A percentile compares a stretch with the other conserved stretches of the same genome.
phyloP scores from a whole-genome alignment of 169 alveolate genomes.

The Eimeria necatrix region DNA sequence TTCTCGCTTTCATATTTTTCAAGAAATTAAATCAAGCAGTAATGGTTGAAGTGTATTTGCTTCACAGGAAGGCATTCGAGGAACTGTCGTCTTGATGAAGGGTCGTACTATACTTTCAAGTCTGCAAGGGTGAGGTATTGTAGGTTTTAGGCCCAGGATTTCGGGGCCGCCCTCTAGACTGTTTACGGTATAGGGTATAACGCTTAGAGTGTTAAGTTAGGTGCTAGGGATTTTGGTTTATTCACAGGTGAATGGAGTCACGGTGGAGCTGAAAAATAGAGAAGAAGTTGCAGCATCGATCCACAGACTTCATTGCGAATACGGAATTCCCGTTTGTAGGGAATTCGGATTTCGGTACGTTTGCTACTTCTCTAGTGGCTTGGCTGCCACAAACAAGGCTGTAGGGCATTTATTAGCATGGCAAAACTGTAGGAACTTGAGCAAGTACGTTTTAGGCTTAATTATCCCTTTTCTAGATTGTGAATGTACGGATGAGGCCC shows the following conservation, averaged over 20 bases:
- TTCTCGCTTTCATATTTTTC: neutral
- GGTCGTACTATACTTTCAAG: conserved; percentile 67
- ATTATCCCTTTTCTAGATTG: too few relatives aligned
- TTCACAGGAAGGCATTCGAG: neutral
- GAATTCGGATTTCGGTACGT: conserved; percentile 54
- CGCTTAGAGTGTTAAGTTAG: neutral
- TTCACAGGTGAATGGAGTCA: conserved; percentile 56
- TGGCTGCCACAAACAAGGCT: neutral
- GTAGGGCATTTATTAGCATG: too few relatives aligned
- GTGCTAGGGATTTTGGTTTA: neutral
- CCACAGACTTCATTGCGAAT: conserved; percentile 66
- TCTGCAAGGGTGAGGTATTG: conserved; percentile 41
- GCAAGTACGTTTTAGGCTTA: too few relatives aligned
- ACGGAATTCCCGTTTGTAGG: conserved; percentile 61
- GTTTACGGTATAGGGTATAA: neutral
- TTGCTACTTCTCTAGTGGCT: neutral
- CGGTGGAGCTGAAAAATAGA: conserved; percentile 64
- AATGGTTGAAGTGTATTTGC: conserved; percentile 9
- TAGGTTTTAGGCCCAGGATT: neutral
- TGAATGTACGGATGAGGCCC: too few relatives aligned
- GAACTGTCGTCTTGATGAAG: conserved; percentile 56
- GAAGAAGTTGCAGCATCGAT: conserved; percentile 60
- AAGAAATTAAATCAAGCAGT: neutral
- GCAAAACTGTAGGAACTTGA: too few relatives aligned
- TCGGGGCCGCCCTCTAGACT: neutral